Base-by-base conservation (phyloP, 2,329 filamentous ascomycete genomes). In the Trichophaea hybrida region DNA sequence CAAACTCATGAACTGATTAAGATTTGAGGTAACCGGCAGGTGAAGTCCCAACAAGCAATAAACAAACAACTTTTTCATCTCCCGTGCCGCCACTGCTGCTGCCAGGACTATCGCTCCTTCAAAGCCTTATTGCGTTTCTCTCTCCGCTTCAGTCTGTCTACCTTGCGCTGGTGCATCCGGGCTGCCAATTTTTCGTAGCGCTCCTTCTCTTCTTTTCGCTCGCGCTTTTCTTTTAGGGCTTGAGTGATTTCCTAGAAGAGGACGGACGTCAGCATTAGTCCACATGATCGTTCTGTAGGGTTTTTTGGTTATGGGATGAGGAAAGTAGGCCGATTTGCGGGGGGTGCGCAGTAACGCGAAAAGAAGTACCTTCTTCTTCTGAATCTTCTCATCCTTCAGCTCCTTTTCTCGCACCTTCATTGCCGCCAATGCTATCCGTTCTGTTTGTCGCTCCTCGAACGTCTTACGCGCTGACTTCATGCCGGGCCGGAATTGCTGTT, bases 101-200 rank as follows among this genome's bases (percentile, higher is more conserved):
- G 5, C n/a, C n/a, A 35, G 24, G 37, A 40, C 54, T 58, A 66
- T 54, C 63, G 64, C 57, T 66, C 65, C 54, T 84, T 83, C 68
- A 85, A 71, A 71, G 89, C 75, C 76, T 91, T 91, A 74, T 91
- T 98, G 71, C 93, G 82, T 83, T 97, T 97, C 78, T 97, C 93
- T 74, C 88, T 86, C 71, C 90, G 81, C 83, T 89, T 95, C 73
- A 94, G 74, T 68, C 93, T 81, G 74, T 97, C 93, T 13, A 97
- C 84, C 62, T 90, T 80, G 79, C 95, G 97, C 74, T 81, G 83
- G 76, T 97, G 90, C 93, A 98, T 97, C 77, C 91, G 97, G 75
- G 89, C 88, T 24, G 89, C 90, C 82, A 98, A 81, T 77, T 90
- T 88, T 73, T 89, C 88, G 71, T 90, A 97, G 67, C 91, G 79